These are phyloP conservation scores for Castanea crenata DNA, from an alignment of 306 rosid species.

Conservation along the genomic window DNA sequence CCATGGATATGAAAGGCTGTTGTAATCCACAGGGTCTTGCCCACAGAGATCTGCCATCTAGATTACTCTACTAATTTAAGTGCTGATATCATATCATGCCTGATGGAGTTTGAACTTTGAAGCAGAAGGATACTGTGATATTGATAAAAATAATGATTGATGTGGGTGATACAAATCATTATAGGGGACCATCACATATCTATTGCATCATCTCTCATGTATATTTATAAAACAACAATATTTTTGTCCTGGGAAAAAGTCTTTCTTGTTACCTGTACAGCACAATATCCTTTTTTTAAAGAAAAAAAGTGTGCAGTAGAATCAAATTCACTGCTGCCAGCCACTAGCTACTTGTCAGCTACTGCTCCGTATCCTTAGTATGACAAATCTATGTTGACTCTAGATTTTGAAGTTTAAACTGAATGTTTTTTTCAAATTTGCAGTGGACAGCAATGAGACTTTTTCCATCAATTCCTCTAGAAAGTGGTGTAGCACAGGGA, in stretches of 20 bases:
- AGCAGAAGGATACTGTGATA: background rate
- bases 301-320: background rate
- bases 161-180: background rate
- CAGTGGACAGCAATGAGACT: slow-evolving; percentile 33
- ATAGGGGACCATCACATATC: background rate
- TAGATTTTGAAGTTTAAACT: slow-evolving; percentile 26
- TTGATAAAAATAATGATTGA: background rate
- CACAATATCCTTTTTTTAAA: background rate
- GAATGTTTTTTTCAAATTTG: slow-evolving; percentile 29
- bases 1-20: background rate
- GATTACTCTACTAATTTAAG: background rate
- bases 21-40: background rate
- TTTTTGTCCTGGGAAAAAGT: background rate
- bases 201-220: background rate
- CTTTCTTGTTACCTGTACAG: background rate
- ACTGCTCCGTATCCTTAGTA: background rate
- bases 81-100: background rate
- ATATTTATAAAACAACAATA: background rate
- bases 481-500: slow-evolving; percentile 28
- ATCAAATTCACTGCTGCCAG: slow-evolving; percentile 1
- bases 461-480: slow-evolving; percentile 39
- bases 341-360: background rate
- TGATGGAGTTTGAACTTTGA: background rate
- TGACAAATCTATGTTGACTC: background rate
- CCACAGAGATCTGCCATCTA: background rate